phyloP scores from a whole-genome alignment of 129 eudicot genomes.

The Glebionis coronaria region DNA sequence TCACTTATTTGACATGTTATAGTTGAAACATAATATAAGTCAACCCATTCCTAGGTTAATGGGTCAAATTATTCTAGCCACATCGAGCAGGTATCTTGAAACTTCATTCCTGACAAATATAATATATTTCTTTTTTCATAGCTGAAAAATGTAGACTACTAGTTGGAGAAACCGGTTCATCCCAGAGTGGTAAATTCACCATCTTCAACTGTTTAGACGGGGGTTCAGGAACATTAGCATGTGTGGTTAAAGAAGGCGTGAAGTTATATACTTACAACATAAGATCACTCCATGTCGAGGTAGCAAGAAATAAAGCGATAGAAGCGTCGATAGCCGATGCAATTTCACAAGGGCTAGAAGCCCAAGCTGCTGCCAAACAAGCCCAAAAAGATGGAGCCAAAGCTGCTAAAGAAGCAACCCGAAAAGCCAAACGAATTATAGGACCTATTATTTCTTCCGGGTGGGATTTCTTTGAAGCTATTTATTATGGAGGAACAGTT shows the following conservation, averaged over 20 bases:
- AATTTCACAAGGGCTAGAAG: conserved; percentile 53
- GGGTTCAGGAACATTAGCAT: conserved; percentile 78
- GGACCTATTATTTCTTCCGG: conserved; percentile 91
- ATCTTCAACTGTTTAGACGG: conserved; percentile 74
- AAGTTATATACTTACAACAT: conserved; percentile 69
- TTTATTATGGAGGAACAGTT: conserved; percentile 74
- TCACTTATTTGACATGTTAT: background rate
- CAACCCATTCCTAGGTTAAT: background rate
- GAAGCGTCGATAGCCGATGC: conserved; percentile 65
- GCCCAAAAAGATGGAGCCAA: conserved; percentile 77
- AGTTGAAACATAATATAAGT: background rate
- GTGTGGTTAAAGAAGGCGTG: conserved; percentile 76
- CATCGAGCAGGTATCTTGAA: too few relatives aligned
- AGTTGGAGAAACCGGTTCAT: conserved; percentile 79
- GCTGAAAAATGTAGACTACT: conserved; percentile 81
- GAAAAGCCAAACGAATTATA: conserved; percentile 62
- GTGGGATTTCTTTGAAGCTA: conserved; percentile 94
- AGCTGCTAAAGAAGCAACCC: conserved; percentile 83
- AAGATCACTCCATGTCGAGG: conserved; percentile 66
- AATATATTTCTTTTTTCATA: conserved; percentile 9
- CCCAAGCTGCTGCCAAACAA: conserved; percentile 61
- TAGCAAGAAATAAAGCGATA: conserved; percentile 57
- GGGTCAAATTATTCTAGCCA: too few relatives aligned
- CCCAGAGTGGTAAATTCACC: conserved; percentile 82
- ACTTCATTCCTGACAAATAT: conserved; percentile 5